Percentiles rank a stretch among this genome's conserved stretches.
phyloP scores from a whole-genome alignment of 331 rosid genomes.

The Dryas integrifolia region DNA sequence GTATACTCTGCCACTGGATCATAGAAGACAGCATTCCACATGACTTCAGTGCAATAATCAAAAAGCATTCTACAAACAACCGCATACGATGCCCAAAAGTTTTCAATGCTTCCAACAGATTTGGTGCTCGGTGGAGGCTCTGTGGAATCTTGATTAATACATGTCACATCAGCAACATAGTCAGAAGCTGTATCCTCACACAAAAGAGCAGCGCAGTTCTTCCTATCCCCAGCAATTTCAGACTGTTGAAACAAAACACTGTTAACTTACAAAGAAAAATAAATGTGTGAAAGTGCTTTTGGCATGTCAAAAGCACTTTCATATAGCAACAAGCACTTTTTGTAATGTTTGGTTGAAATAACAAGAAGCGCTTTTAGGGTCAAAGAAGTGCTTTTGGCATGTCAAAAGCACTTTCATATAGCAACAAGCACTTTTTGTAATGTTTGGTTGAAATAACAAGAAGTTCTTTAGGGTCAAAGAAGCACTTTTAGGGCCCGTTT shows the following conservation, averaged over 20 bases:
- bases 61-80: slow-evolving; percentile 62
- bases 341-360: background rate
- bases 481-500: background rate
- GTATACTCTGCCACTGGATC: slow-evolving; percentile 57
- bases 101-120: slow-evolving; percentile 73
- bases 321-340: background rate
- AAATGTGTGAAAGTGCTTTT: background rate
- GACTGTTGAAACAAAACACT: slow-evolving; percentile 47
- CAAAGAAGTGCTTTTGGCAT: background rate
- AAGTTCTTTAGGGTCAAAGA: background rate
- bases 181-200: slow-evolving; percentile 33
- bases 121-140: slow-evolving; percentile 35
- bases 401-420: background rate
- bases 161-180: slow-evolving; percentile 29
- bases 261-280: slow-evolving; percentile 26
- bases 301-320: background rate
- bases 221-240: slow-evolving; percentile 38
- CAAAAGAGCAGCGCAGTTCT: slow-evolving; percentile 32
- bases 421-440: background rate
- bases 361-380: background rate
- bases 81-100: slow-evolving; percentile 64
- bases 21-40: slow-evolving; percentile 87
- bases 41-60: slow-evolving; percentile 69
- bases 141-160: slow-evolving; percentile 29
- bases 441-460: background rate